Percentiles rank a stretch among this genome's conserved stretches.
phyloP scores from a whole-genome alignment of 139 green algal species.

The Yamagishiella unicocca region DNA sequence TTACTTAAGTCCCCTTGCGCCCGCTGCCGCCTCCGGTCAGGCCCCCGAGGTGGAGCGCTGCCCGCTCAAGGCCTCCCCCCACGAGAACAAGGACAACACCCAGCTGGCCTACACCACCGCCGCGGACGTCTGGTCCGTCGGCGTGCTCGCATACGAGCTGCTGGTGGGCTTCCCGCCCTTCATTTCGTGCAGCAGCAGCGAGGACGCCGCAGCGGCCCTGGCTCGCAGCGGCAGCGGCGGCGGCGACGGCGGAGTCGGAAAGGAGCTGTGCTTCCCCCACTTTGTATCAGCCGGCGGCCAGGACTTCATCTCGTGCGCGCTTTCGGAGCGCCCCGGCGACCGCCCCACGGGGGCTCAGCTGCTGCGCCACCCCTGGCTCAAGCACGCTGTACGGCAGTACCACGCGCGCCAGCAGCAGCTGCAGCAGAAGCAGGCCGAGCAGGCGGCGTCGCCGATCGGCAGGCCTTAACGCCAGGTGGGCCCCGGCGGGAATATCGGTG shows the following conservation, averaged over 20 bases:
- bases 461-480: too few relatives aligned
- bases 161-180: conserved; percentile 44
- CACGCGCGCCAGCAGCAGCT: neutral
- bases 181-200: neutral
- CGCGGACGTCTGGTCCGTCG: conserved; percentile 53
- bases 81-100: conserved; percentile 56
- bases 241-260: neutral
- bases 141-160: conserved; percentile 56
- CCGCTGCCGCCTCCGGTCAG: neutral
- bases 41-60: conserved; percentile 60
- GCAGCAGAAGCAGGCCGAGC: conserved; percentile 6
- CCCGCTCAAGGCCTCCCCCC: conserved; percentile 50
- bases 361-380: conserved; percentile 33
- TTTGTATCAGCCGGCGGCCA: conserved; percentile 24
- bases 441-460: neutral
- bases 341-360: conserved; percentile 29
- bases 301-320: conserved; percentile 16
- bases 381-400: neutral
- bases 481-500: too few relatives aligned
- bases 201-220: neutral
- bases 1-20: neutral
- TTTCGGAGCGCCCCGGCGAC: neutral
- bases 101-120: conserved; percentile 37
- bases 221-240: too few relatives aligned
- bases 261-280: neutral